Evolutionary conservation across 345 rosid species (phyloP), one percentile per base, ranked within the genome.

Genomic region (Linum trigynum): DNA sequence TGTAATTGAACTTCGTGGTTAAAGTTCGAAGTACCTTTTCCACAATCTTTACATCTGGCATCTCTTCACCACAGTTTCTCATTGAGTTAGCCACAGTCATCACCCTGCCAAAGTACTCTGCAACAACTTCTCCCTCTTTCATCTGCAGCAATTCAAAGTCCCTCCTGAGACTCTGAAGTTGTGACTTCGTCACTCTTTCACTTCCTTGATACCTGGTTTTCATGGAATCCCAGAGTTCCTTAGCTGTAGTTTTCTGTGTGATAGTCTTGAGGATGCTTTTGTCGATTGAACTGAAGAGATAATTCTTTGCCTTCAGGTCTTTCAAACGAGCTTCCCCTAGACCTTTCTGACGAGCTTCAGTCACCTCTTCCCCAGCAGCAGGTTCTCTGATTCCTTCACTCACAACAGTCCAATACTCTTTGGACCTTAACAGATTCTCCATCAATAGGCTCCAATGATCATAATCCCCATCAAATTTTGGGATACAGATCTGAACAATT

Each of bases 361-460:
- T 16, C 37, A 16, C 0, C 36, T 32, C 39, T 0, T 5, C 38
- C 3, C 2, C 0, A 2, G 41, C 12, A 36, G 35, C 40, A 3
- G 37, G 3, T 39, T 61, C 45, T 0, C 3, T 10, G 36, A 36
- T 6, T 10, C 45, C 64, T 17, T 7, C 36, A 14, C 4, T 12
- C n/a, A 61, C 1, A 0, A 61, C 16, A n/a, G 10, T n/a, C 64
- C 64, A 61, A 61, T 61, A 61, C 36, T 61, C 64, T 39, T 61
- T 61, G 5, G 45, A 61, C 2, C 0, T 7, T 5, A 6, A 39
- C 39, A 10, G 38, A 61, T 1, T 61, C n/a, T 61, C 64, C 64
- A 59, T 3, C 15, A 59, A 3, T 3, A 32, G 16, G 62, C 36
- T 59, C 62, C 62, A 59, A 59, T 59, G 39, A 12, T 59, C 39